Conservation (phyloP, 441 rosid species). For the Metrosideros polymorpha region DNA sequence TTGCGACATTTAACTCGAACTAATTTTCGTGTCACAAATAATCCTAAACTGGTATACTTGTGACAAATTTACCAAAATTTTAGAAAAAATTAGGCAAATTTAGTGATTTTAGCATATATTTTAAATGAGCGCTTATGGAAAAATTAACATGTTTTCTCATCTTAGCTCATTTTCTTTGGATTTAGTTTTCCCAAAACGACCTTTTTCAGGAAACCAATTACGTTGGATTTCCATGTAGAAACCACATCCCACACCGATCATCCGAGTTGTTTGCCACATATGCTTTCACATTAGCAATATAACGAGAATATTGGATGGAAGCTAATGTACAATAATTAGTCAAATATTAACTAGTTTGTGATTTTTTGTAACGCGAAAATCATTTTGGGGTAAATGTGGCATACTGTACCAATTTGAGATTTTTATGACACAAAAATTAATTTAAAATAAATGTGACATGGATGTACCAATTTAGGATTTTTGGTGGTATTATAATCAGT, state of each 20-base stretch:
- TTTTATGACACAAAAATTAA: background rate
- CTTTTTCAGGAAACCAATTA: background rate
- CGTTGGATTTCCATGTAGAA: background rate
- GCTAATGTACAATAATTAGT: background rate
- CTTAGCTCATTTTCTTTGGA: background rate
- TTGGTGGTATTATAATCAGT: background rate
- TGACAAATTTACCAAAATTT: too few species aligned
- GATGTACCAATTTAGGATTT: background rate
- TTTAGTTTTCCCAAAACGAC: too few species aligned
- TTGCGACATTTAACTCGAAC: too few species aligned
- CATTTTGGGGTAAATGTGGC: too few species aligned
- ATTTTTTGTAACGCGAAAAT: too few species aligned
- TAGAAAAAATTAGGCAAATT: background rate
- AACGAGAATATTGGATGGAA: background rate
- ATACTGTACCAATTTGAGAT: background rate
- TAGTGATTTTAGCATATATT: background rate
- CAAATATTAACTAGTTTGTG: too few species aligned
- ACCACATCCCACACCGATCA: background rate
- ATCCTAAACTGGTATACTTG: too few species aligned
- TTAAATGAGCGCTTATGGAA: background rate
- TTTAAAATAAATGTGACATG: background rate
- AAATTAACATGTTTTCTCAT: background rate
- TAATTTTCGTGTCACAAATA: too few species aligned
- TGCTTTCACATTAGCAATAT: background rate
- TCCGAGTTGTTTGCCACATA: background rate